Evolutionary conservation across 2,329 filamentous ascomycete genomes (phyloP), one percentile per base, ranked within the genome.

Genomic region (Neocucurbitaria cava): DNA sequence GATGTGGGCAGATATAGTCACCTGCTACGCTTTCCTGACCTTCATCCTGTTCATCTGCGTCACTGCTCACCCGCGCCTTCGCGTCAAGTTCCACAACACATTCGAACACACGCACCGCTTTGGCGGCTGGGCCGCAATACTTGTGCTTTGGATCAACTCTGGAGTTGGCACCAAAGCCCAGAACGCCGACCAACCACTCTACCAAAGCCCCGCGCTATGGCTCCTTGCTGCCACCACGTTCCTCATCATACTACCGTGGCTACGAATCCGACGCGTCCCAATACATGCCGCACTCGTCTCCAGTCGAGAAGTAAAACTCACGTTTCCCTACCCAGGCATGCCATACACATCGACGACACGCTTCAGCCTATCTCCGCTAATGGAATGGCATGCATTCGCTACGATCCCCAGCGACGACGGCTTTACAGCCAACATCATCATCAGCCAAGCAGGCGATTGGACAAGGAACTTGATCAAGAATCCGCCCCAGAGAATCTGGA

Each of bases 211-310:
- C 0, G 54, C 62, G 0, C 55, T 94, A 72, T 95, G 89, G 88
- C 83, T 91, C 65, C 79, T 94, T 17, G 64, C 85, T 23, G 70
- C 84, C 30, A 86, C 87, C 36, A 91, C 90, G 1, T 68, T 82
- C 43, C 84, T 88, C 62, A 83, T 94, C 62, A 79, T 88, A 46
- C 85, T 89, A 40, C 89, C 91, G 0, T 96, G 91, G 90, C 70
- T 89, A 1, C 83, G 86, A 58, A 84, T 95, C 20, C 85, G 89
- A 49, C 87, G 85, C 60, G 85, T 91, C 33, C 76, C 79, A 11
- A 87, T 94, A 50, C 77, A 82, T 18, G 78, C 87, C 7, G 85
- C 91, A 67, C 77, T 81, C 3, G 83, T 95, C 15, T 94, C 90
- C 0, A 72, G 82, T 31, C 90, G 92, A 74, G 90, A 90, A 46